Evolutionary conservation across 208 protist genomes (phyloP).

Genomic region (Wallacemonas rigidus): DNA sequence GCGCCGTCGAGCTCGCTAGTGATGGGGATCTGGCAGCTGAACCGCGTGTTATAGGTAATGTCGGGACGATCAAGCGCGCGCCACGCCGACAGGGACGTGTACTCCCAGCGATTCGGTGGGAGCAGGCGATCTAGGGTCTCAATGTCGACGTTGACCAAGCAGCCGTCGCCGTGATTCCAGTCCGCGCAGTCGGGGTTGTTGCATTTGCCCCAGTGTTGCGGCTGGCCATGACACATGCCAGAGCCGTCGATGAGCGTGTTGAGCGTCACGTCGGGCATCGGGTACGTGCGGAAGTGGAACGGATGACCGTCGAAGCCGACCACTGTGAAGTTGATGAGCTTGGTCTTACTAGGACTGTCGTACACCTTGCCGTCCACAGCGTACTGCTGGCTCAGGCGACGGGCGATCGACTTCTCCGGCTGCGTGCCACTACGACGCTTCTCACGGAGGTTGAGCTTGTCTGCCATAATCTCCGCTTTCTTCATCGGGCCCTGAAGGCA

Average conservation of each 20-base stretch:
- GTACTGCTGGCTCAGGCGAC: slow-evolving; percentile 81
- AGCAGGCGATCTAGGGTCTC: slow-evolving; percentile 85
- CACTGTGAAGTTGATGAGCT: slow-evolving; percentile 88
- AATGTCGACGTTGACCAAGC: slow-evolving; percentile 91
- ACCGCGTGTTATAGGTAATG: slow-evolving; percentile 88
- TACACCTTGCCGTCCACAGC: slow-evolving; percentile 77
- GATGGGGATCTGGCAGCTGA: slow-evolving; percentile 89
- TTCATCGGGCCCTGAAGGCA: slow-evolving; percentile 86
- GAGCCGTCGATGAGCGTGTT: slow-evolving; percentile 91
- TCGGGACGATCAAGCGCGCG: slow-evolving; percentile 78
- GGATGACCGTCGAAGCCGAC: slow-evolving; percentile 88
- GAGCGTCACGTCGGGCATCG: slow-evolving; percentile 91
- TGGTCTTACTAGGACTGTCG: slow-evolving; percentile 76
- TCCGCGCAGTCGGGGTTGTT: slow-evolving; percentile 90
- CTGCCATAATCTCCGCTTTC: slow-evolving; percentile 83
- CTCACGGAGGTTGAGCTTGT: slow-evolving; percentile 89
- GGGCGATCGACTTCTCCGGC: slow-evolving; percentile 86
- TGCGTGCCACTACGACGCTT: slow-evolving; percentile 70
- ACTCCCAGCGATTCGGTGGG: slow-evolving; percentile 88
- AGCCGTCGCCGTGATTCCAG: slow-evolving; percentile 90
- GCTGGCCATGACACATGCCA: slow-evolving; percentile 87
- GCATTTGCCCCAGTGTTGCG: slow-evolving; percentile 84
- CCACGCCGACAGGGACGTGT: slow-evolving; percentile 82
- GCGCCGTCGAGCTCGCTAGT: slow-evolving; percentile 85
- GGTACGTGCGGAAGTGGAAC: slow-evolving; percentile 85